Evolutionary conservation across 2,329 filamentous ascomycete species (phyloP).

Genomic region (Thelonectria blattea): DNA sequence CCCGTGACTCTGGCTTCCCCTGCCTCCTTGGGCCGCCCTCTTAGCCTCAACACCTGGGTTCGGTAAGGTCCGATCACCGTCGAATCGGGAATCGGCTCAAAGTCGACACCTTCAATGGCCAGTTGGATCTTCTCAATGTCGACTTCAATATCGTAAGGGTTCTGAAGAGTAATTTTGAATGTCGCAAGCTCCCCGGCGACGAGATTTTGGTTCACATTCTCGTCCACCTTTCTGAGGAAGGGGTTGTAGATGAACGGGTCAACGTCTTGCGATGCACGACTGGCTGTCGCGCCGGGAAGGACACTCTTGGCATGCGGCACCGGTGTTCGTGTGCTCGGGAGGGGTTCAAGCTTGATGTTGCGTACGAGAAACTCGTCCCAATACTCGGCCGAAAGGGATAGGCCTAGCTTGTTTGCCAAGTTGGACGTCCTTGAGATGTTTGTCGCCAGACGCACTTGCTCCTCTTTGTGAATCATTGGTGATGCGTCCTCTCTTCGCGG

Average conservation of each 20-base stretch:
- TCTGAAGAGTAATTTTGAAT: constrained; percentile 87
- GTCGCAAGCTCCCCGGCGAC: constrained; percentile 79
- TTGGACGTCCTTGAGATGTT: constrained; percentile 85
- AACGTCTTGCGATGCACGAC: constrained; percentile 63
- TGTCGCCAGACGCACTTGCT: constrained; percentile 82
- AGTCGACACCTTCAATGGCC: constrained; percentile 74
- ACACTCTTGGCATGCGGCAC: constrained; percentile 68
- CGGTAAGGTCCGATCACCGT: constrained; percentile 80
- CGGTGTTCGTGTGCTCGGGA: constrained; percentile 64
- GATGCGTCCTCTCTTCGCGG: constrained; percentile 71
- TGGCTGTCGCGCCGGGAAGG: constrained; percentile 56
- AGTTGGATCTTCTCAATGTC: constrained; percentile 84
- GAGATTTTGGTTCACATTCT: constrained; percentile 69
- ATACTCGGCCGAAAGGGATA: constrained; percentile 79
- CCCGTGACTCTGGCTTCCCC: constrained; percentile 78
- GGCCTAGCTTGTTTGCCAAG: constrained; percentile 76
- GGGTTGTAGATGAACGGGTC: constrained; percentile 97
- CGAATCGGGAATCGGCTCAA: constrained; percentile 69
- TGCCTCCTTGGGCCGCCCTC: constrained; percentile 68
- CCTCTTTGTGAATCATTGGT: constrained; percentile 76
- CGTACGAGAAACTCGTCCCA: constrained; percentile 97
- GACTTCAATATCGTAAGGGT: constrained; percentile 91
- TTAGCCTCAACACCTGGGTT: constrained; percentile 77
- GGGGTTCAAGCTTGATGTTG: constrained; percentile 71
- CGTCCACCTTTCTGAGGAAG: constrained; percentile 73